Evolutionary conservation across 140 eudicot species (phyloP).

Genomic region (Oenanthe javanica): DNA sequence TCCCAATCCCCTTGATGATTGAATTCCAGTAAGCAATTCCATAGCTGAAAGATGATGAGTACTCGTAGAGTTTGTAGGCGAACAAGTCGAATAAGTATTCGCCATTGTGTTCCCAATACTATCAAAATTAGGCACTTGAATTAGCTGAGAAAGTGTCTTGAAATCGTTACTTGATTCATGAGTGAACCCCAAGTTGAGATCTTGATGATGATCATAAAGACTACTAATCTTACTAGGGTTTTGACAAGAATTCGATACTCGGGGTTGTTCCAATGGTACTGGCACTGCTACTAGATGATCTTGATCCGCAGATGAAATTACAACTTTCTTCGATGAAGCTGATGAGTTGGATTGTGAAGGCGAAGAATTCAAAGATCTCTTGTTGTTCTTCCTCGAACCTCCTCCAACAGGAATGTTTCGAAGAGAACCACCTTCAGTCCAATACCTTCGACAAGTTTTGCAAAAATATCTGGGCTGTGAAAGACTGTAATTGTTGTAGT

Average conservation of each 20-base stretch:
- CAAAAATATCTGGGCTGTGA: constrained; percentile 93
- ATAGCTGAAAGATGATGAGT: constrained; percentile 42
- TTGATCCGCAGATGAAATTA: constrained; percentile 28
- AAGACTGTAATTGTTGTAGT: constrained; percentile 87
- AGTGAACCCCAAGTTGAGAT: constrained; percentile 64
- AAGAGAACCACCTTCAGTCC: constrained; percentile 95
- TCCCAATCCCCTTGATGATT: constrained; percentile 46
- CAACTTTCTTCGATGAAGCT: constrained; percentile 30
- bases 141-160: constrained; percentile 48
- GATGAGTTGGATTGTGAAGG: constrained; percentile 16
- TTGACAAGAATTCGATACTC: constrained; percentile 20
- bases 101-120: constrained; percentile 12
- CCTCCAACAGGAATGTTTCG: constrained; percentile 91
- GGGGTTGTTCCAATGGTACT: constrained; percentile 15
- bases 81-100: constrained; percentile 2
- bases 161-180: constrained; percentile 29
- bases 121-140: constrained; percentile 61
- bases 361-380: constrained; percentile 39
- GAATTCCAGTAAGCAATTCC: constrained; percentile 59
- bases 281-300: constrained; percentile 2
- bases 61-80: constrained; percentile 6
- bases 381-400: constrained; percentile 87
- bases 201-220: constrained; percentile 35
- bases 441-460: constrained; percentile 87
- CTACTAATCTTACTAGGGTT: constrained; percentile 41